These are phyloP conservation scores for Onygena corvina DNA, from an alignment of 2,329 filamentous ascomycete genomes.

Conservation along the genomic window DNA sequence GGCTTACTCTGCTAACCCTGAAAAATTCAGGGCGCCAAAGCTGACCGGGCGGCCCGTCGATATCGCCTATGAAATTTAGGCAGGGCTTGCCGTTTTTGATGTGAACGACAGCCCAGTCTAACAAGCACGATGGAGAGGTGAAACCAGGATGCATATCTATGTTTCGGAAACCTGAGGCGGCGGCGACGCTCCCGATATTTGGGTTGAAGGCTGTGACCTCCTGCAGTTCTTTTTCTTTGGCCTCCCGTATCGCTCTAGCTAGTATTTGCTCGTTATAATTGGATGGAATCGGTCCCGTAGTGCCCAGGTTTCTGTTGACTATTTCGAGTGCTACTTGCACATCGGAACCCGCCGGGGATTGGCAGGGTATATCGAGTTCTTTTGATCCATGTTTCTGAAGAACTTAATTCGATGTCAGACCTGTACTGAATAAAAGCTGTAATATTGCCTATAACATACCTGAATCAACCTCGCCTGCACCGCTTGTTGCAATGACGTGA, in stretches of 20 bases:
- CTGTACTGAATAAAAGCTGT: background rate
- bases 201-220: conserved; percentile 5
- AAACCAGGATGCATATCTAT: background rate
- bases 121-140: background rate
- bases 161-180: background rate
- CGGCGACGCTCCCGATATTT: background rate
- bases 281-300: no score
- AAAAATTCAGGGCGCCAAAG: background rate
- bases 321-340: background rate
- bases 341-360: background rate
- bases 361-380: background rate
- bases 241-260: background rate
- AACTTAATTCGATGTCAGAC: background rate
- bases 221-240: background rate
- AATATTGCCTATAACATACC: background rate
- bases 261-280: no score
- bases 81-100: background rate
- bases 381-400: background rate
- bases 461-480: background rate
- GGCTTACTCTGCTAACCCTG: background rate
- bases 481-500: background rate
- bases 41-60: background rate
- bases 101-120: conserved; percentile 1
- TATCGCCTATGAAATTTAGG: background rate
- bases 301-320: background rate